A percentile compares a stretch with the other conserved stretches of the same genome.
These are phyloP conservation scores for Musa beccarii DNA, from an alignment of 176 grass and related monocot species.

Conservation along the genomic window DNA sequence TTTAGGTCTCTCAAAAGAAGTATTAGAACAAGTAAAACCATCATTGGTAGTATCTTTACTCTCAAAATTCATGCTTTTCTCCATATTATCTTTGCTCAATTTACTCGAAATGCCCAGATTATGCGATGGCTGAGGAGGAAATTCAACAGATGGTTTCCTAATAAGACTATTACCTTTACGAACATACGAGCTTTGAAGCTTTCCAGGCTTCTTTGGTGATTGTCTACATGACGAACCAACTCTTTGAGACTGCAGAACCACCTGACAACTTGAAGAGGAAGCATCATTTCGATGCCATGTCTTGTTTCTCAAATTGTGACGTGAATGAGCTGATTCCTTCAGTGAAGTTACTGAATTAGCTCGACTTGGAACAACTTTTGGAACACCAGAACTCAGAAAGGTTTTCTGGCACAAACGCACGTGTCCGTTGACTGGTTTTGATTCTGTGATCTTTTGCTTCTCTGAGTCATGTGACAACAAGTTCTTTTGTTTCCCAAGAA, in stretches of 20 bases:
- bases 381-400: conserved; percentile 16
- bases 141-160: conserved; percentile 61
- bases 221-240: conserved; percentile 34
- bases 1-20: conserved; percentile 71
- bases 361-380: conserved; percentile 34
- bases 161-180: conserved; percentile 90
- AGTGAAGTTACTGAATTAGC: conserved; percentile 34
- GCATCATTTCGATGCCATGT: conserved; percentile 72
- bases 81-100: conserved; percentile 30
- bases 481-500: conserved; percentile 22
- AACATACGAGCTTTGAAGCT: conserved; percentile 70
- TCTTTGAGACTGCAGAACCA: conserved; percentile 34
- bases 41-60: conserved; percentile 40
- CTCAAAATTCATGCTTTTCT: conserved; percentile 48
- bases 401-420: conserved; percentile 27
- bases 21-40: conserved; percentile 17
- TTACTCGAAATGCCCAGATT: conserved; percentile 30
- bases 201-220: conserved; percentile 38
- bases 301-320: conserved; percentile 53
- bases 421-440: conserved; percentile 23
- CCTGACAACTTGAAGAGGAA: conserved; percentile 31
- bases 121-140: conserved; percentile 29
- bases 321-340: conserved; percentile 28
- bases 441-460: conserved; percentile 27
- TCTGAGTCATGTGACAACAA: conserved; percentile 20